phyloP scores from a whole-genome alignment of 2,329 filamentous ascomycete genomes.

The Beauveria sp. region DNA sequence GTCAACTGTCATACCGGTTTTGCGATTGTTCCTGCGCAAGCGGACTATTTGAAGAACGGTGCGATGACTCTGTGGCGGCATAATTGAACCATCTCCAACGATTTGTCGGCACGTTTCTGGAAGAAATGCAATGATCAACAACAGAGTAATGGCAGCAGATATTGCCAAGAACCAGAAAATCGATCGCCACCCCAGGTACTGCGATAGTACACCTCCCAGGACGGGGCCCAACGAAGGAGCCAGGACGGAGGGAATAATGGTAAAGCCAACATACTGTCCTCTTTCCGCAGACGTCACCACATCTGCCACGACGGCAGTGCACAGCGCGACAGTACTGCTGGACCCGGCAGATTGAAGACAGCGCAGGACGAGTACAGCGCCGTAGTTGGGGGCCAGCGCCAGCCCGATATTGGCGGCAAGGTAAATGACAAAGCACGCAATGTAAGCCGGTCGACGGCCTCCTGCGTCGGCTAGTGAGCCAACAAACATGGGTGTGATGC shows the following conservation, averaged over 20 bases:
- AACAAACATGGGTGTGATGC: constrained; percentile 48
- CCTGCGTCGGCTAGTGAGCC: constrained; percentile 47
- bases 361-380: constrained; percentile 44
- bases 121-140: constrained; percentile 39
- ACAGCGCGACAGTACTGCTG: constrained; percentile 51
- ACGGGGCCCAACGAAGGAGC: constrained; percentile 46
- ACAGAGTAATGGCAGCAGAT: constrained; percentile 29
- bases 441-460: constrained; percentile 47
- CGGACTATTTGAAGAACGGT: constrained; percentile 26
- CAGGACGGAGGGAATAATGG: constrained; percentile 39
- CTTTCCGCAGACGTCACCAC: constrained; percentile 54
- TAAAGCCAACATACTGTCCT: constrained; percentile 50
- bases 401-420: constrained; percentile 47
- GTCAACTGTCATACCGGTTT: not conserved
- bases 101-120: constrained; percentile 44
- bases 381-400: constrained; percentile 40
- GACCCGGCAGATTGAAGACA: constrained; percentile 52
- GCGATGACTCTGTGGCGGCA: constrained; percentile 30
- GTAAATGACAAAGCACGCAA: constrained; percentile 46
- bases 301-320: constrained; percentile 54
- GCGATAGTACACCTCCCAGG: constrained; percentile 49
- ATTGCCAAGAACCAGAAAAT: constrained; percentile 59
- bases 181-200: constrained; percentile 50
- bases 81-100: constrained; percentile 46
- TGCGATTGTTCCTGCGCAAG: constrained; percentile 14